Evolutionary conservation across 208 protist genomes (phyloP).

Genomic region (Phytomonas sp.): DNA sequence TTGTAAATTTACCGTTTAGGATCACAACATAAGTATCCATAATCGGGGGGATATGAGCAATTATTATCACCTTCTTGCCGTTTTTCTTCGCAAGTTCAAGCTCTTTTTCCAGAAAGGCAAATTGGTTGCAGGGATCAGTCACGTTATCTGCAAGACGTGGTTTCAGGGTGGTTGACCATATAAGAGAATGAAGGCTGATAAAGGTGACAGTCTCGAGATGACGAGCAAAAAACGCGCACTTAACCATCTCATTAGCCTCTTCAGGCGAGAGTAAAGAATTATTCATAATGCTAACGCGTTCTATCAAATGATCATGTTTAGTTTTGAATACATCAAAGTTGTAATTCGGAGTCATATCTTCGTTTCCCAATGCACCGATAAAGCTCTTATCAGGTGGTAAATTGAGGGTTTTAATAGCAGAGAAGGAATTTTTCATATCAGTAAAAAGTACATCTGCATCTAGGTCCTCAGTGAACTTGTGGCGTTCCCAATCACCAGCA

Average conservation of each 20-base stretch:
- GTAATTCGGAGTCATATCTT: conserved; percentile 72
- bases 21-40: conserved; percentile 38
- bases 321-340: conserved; percentile 21
- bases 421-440: conserved; percentile 13
- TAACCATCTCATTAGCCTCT: conserved; percentile 17
- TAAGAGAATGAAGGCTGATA: conserved; percentile 65
- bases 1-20: conserved; percentile 20
- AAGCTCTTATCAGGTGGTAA: conserved; percentile 18
- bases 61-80: conserved; percentile 53
- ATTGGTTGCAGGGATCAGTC: conserved; percentile 65
- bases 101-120: conserved; percentile 42
- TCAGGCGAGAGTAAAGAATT: conserved; percentile 13
- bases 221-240: conserved; percentile 63
- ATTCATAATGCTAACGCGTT: conserved; percentile 20
- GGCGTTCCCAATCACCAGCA: conserved; percentile 67
- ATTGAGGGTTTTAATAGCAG: conserved; percentile 14
- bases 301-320: conserved; percentile 26
- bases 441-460: conserved; percentile 9
- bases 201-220: conserved; percentile 20
- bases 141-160: conserved; percentile 28
- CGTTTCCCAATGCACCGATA: conserved; percentile 51
- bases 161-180: conserved; percentile 41
- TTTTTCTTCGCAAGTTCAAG: conserved; percentile 26
- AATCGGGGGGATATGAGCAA: conserved; percentile 68
- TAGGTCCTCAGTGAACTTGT: conserved; percentile 33